These are phyloP conservation scores for Penicillium paradoxum DNA, from an alignment of 495 filamentous ascomycete species.

Conservation along the genomic window DNA sequence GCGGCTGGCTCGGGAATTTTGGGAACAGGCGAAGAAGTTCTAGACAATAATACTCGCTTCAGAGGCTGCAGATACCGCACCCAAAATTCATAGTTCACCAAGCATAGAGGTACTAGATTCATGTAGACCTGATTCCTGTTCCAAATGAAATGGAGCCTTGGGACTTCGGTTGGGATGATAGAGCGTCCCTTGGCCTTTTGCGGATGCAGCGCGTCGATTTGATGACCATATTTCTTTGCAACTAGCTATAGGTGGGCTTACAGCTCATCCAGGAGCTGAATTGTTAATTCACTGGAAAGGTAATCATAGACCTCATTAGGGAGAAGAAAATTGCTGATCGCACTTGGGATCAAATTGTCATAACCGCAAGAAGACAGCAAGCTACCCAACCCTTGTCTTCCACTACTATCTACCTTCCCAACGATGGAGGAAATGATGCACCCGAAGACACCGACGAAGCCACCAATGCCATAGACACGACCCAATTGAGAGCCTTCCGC, in stretches of 20 bases:
- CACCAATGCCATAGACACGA: too few relatives aligned
- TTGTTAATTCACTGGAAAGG: not conserved
- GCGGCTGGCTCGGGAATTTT: not conserved
- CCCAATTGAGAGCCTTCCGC: constrained; percentile 5
- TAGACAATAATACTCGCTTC: not conserved
- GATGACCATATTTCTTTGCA: not conserved
- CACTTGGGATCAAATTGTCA: not conserved
- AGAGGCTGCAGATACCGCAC: not conserved
- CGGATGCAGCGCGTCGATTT: not conserved
- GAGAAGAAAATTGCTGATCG: constrained; percentile 2
- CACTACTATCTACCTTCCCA: not conserved
- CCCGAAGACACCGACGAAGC: not conserved
- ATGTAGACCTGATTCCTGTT: not conserved
- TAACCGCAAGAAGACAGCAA: not conserved
- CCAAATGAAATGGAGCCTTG: not conserved
- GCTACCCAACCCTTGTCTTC: not conserved
- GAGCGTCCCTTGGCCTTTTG: not conserved
- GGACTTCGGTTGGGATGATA: not conserved
- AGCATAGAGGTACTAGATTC: not conserved
- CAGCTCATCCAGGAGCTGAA: not conserved
- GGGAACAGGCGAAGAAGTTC: not conserved
- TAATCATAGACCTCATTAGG: not conserved
- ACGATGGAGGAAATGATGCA: not conserved
- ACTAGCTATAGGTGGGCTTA: not conserved
- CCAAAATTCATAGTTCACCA: not conserved